Percentiles rank a stretch among this genome's conserved stretches.
These are phyloP conservation scores for Lentinula sp. DNA, from an alignment of 768 basidiomycete species.

Conservation along the genomic window DNA sequence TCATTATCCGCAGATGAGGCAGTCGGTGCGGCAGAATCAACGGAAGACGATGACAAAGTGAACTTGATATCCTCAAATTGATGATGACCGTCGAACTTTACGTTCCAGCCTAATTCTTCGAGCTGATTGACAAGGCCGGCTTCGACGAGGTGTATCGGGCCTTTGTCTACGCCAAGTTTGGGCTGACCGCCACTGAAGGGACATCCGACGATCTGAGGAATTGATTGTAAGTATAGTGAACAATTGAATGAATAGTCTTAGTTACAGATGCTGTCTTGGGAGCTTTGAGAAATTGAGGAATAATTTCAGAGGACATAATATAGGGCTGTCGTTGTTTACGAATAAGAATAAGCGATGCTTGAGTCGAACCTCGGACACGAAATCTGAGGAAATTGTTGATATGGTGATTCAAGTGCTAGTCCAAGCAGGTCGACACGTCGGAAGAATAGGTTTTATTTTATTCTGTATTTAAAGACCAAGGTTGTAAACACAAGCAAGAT, in stretches of 20 bases:
- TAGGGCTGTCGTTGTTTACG: neutral
- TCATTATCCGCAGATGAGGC: neutral
- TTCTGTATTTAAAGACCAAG: neutral
- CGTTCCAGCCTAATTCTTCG: conserved; percentile 76
- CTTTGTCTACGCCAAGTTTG: conserved; percentile 76
- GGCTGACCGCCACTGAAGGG: conserved; percentile 78
- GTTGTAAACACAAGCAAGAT: neutral
- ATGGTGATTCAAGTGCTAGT: neutral
- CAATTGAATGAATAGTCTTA: conserved; percentile 11
- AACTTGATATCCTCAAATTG: conserved; percentile 67
- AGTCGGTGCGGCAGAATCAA: neutral
- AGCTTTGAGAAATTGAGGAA: conserved; percentile 44
- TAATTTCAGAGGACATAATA: neutral
- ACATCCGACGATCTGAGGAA: conserved; percentile 78
- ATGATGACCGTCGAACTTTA: conserved; percentile 86
- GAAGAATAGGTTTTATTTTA: neutral
- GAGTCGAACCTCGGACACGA: too few relatives aligned
- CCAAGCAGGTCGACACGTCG: neutral
- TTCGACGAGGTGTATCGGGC: conserved; percentile 83
- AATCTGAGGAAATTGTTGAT: too few relatives aligned
- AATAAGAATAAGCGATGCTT: neutral
- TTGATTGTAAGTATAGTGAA: conserved; percentile 6
- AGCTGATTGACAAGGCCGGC: conserved; percentile 81
- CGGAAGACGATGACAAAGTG: neutral
- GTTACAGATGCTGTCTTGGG: conserved; percentile 79